These are phyloP conservation scores for Chaetomium sp. DNA, from an alignment of 2,329 filamentous ascomycete genomes.

Conservation along the genomic window DNA sequence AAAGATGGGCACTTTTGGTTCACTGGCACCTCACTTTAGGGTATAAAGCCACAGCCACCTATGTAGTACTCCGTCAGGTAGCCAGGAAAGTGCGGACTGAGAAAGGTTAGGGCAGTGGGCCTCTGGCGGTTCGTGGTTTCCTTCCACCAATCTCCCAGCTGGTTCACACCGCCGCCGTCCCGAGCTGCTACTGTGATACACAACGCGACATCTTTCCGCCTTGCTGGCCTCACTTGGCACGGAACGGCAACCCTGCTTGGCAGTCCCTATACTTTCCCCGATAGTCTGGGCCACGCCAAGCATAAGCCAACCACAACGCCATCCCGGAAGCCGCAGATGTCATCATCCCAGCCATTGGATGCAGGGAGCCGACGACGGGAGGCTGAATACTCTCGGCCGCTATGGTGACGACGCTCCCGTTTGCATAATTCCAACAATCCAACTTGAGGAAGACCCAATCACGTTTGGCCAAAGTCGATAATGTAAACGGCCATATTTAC, in stretches of 20 bases:
- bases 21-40: too few species aligned
- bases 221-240: neutral
- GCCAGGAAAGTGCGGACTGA: neutral
- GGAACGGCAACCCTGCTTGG: neutral
- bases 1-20: too few species aligned
- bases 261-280: neutral
- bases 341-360: neutral
- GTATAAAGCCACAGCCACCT: neutral
- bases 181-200: too few species aligned
- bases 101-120: neutral
- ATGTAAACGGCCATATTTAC: neutral
- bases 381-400: neutral
- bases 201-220: neutral
- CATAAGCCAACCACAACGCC: neutral
- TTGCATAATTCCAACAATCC: neutral
- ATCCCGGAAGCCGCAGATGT: neutral
- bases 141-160: neutral
- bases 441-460: neutral
- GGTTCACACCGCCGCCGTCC: neutral
- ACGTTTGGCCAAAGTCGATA: neutral
- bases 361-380: neutral
- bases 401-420: neutral
- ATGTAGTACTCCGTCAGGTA: too few species aligned
- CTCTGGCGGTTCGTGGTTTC: neutral
- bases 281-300: neutral